Percentiles rank a stretch among this genome's conserved stretches.
Conservation (phyloP, 2,329 filamentous ascomycete species). For the Curvularia eragrostidis region DNA sequence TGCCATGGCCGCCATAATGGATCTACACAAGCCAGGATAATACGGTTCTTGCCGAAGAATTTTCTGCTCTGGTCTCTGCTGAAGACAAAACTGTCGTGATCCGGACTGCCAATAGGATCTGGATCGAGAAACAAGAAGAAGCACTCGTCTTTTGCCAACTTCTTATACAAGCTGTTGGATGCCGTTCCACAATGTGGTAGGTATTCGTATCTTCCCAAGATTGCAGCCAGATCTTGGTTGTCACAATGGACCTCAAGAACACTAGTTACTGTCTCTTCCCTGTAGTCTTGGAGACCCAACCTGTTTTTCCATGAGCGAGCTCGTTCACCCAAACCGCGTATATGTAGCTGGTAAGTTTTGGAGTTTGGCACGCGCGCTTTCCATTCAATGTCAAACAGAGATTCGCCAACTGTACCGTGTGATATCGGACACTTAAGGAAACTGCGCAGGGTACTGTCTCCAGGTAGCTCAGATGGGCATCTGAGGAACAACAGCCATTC, state of each 20-base stretch:
- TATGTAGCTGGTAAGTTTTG: constrained; percentile 14
- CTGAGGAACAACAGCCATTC: constrained; percentile 58
- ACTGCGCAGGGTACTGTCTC: constrained; percentile 51
- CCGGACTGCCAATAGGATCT: constrained; percentile 54
- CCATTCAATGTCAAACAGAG: constrained; percentile 33
- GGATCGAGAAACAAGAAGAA: constrained; percentile 68
- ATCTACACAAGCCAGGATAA: constrained; percentile 56
- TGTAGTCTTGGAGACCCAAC: constrained; percentile 48
- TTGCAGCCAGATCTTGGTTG: constrained; percentile 33
- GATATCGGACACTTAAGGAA: constrained; percentile 45
- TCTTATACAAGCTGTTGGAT: constrained; percentile 61
- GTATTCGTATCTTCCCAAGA: constrained; percentile 60
- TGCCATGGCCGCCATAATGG: constrained; percentile 41
- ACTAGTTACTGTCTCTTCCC: constrained; percentile 54
- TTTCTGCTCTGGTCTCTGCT: constrained; percentile 57
- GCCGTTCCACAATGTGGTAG: constrained; percentile 66
- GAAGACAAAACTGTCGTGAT: constrained; percentile 64
- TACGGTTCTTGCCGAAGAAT: constrained; percentile 56
- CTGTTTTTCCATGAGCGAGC: constrained; percentile 48
- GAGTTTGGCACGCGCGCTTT: constrained; percentile 28
- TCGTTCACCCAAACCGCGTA: constrained; percentile 29
- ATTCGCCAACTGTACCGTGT: constrained; percentile 15
- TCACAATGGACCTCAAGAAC: constrained; percentile 52
- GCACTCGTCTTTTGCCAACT: constrained; percentile 26
- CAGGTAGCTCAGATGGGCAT: constrained; percentile 47